Base-by-base conservation (phyloP, 2,329 filamentous ascomycete genomes). In the Pseudocercospora fijiensis region DNA sequence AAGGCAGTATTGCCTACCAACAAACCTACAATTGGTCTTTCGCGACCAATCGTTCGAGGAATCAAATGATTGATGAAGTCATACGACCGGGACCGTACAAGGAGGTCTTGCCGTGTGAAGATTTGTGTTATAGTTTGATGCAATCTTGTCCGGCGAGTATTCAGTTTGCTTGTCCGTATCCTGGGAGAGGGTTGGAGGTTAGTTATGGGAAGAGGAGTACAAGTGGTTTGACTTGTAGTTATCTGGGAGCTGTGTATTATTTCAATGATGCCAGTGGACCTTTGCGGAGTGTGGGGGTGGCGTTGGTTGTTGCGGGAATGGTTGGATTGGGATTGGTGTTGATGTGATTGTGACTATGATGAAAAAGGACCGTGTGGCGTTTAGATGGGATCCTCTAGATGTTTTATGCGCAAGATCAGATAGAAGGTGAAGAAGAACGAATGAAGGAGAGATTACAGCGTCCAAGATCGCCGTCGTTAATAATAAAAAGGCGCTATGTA, bases 41-140 rank as follows among this genome's bases (percentile, higher is more conserved):
- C 56, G 74, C 75, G 0, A 71, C 75, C 3, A 76, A 76, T 59
- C 65, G 60, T 8, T 73, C 70, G 11, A 70, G 76, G n/a, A 76
- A 76, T 60, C 63, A 67, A 78, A 85, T 55, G 13, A 72, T 77
- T 61, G 92, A 97, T 72, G 71, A 80, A 1, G 69, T 79, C 0
- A 86, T 98, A 63, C 78, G 83, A 66, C 93, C 95, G 0, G 95
- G 95, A 0, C 95, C 95, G 0, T 98, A 99, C 78, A 96, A 93
- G 74, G 95, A 99, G 79, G 81, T 98, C 20, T 80, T 96, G 8
- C 95, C 95, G 0, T 98, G 94, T 73, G 86, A 90, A 65, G 90
- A 96, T 68, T 79, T 97, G 57, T 99, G 95, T 79, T 95, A 92
- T 75, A 86, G 89, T 60, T 83, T 99, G 1, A 90, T 96, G 10